Evolutionary conservation across 1,284 basidiomycete species (phyloP).

Genomic region (Lignosus rhinocerotis): DNA sequence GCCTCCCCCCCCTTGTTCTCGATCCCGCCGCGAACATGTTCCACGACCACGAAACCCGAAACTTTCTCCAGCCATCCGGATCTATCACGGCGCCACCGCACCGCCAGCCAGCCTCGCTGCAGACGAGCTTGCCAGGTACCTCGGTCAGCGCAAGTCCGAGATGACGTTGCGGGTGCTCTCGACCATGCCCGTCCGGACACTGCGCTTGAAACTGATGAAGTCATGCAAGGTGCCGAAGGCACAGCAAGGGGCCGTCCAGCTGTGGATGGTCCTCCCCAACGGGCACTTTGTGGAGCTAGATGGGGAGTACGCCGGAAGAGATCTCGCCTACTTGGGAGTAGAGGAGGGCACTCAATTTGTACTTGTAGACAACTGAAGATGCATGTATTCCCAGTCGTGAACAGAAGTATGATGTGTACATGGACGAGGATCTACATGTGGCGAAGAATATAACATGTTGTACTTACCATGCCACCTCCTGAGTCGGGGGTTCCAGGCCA

Average conservation of each 20-base stretch:
- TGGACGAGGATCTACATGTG: neutral
- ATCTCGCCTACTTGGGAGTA: constrained; percentile 71
- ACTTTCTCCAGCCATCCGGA: neutral
- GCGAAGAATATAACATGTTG: neutral
- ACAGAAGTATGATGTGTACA: neutral
- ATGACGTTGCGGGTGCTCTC: constrained; percentile 55
- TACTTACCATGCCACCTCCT: neutral
- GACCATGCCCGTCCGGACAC: constrained; percentile 59
- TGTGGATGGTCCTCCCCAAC: constrained; percentile 61
- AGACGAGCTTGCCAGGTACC: constrained; percentile 2
- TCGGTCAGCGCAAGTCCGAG: constrained; percentile 3
- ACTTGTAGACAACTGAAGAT: neutral
- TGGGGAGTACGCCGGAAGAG: constrained; percentile 45
- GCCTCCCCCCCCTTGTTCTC: neutral
- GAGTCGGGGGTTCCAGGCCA: neutral
- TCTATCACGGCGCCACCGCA: constrained; percentile 14
- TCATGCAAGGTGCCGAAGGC: constrained; percentile 32
- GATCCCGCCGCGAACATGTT: constrained; percentile 4
- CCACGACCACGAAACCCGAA: neutral
- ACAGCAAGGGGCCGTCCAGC: constrained; percentile 33
- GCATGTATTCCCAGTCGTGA: neutral
- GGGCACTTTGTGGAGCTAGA: constrained; percentile 46
- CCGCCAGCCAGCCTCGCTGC: constrained; percentile 24
- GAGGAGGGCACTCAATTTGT: constrained; percentile 44
- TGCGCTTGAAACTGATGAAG: constrained; percentile 43